Evolutionary conservation across 176 grass and related monocot species (phyloP).

Genomic region (Zea luxurians): DNA sequence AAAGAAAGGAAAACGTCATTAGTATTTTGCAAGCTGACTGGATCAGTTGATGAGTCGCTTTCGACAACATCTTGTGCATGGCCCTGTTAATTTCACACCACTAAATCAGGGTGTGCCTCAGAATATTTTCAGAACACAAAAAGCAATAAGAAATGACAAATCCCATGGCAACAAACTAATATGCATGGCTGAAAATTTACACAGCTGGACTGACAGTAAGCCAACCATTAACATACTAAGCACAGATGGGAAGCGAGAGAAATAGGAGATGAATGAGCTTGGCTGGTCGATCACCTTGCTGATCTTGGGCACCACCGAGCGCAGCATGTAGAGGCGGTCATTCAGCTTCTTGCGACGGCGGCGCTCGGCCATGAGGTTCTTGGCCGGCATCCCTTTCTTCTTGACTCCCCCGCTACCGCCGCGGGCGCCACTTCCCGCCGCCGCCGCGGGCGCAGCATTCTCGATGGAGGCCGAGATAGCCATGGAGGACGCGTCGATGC

Average conservation of each 20-base stretch:
- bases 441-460: constrained; percentile 36
- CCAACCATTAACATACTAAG: not conserved
- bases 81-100: too few relatives aligned
- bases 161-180: too few relatives aligned
- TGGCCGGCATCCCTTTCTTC: constrained; percentile 76
- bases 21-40: too few relatives aligned
- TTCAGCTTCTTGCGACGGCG: constrained; percentile 82
- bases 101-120: too few relatives aligned
- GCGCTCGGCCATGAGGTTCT: constrained; percentile 84
- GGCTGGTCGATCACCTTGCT: constrained; percentile 55
- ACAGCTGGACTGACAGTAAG: constrained; percentile 20
- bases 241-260: not conserved
- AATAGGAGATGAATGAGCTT: not conserved
- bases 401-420: constrained; percentile 51
- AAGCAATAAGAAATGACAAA: too few relatives aligned
- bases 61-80: too few relatives aligned
- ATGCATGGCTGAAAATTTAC: constrained; percentile 1
- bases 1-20: too few relatives aligned
- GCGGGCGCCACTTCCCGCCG: constrained; percentile 15
- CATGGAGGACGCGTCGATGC: constrained; percentile 58
- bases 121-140: too few relatives aligned
- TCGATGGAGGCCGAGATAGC: constrained; percentile 41
- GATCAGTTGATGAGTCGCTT: too few relatives aligned
- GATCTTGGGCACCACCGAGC: constrained; percentile 87
- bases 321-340: constrained; percentile 77